Percentiles rank a stretch among this genome's conserved stretches.
phyloP scores from a whole-genome alignment of 257 asterid species.

The Solanum medicagineum region DNA sequence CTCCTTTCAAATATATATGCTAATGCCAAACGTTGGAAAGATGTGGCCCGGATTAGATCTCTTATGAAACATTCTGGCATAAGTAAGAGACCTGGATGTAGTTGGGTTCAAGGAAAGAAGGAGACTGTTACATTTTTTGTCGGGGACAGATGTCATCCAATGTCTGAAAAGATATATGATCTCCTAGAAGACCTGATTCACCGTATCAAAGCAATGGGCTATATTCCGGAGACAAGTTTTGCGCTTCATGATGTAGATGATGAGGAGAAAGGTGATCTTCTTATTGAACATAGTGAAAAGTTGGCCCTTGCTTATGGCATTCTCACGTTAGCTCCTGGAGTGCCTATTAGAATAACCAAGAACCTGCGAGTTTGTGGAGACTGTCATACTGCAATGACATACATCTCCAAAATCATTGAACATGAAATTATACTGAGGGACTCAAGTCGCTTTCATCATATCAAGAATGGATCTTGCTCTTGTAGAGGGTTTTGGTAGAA shows the following conservation, averaged over 20 bases:
- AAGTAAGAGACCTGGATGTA: slow-evolving; percentile 83
- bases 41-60: slow-evolving; percentile 58
- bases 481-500: slow-evolving; percentile 83
- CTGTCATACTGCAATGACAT: slow-evolving; percentile 62
- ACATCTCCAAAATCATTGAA: slow-evolving; percentile 55
- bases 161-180: slow-evolving; percentile 48
- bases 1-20: slow-evolving; percentile 84
- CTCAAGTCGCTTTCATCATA: slow-evolving; percentile 87
- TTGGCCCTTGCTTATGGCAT: slow-evolving; percentile 87
- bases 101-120: slow-evolving; percentile 88
- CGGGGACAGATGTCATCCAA: slow-evolving; percentile 76
- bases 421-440: slow-evolving; percentile 80
- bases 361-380: slow-evolving; percentile 90
- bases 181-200: slow-evolving; percentile 47
- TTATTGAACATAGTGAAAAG: slow-evolving; percentile 86
- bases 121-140: slow-evolving; percentile 59
- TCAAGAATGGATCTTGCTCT: slow-evolving; percentile 79
- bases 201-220: slow-evolving; percentile 66
- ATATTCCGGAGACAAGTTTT: slow-evolving; percentile 72
- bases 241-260: slow-evolving; percentile 97
- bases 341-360: slow-evolving; percentile 84
- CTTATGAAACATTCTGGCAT: slow-evolving; percentile 70
- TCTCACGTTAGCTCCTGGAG: slow-evolving; percentile 59
- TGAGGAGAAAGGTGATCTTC: slow-evolving; percentile 76
- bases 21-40: slow-evolving; percentile 76